Base-by-base conservation (phyloP, 441 rosid genomes). In the Cnidoscolus chayamansa region DNA sequence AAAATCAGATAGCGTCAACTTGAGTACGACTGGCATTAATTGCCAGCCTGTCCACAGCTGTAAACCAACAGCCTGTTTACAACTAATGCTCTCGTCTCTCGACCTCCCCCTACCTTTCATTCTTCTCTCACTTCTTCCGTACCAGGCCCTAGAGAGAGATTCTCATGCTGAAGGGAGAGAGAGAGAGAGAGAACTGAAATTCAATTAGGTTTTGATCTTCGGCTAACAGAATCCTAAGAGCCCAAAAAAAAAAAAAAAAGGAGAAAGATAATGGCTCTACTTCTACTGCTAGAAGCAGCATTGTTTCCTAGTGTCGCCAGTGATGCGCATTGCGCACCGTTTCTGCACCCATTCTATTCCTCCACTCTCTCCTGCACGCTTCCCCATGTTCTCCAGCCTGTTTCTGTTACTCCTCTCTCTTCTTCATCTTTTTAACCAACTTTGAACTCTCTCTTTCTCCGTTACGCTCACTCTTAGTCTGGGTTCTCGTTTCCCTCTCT, bases 41-140 rank as follows among this genome's bases (percentile, higher is more conserved):
- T 35, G 81, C 89, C 88, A 87, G 85, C 66, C 87, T 85, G 86
- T 80, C 49, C 72, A 72, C 82, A 87, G 93, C 87, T 89, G 88
- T 89, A 55, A 12, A 74, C 87, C 87, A 37, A 51, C 74, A 54
- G 6, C 40, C 72, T 63, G 61, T 71, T 30, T 67, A 63, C 75
- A 77, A 56, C 77, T 56, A 74, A 53, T 43, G 50, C 54, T 17
- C 69, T 57, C 67, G 72, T 1, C 66, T 43, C 70, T 75, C 64
- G 54, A 66, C 6, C 6, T 40, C 45, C 6, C 45, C 6, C 45
- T 2, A 35, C 19, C 12, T 54, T 16, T 35, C 37, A 35, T 35
- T 35, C 37, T 4, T 35, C 37, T 4, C 16, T 30, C 19, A 25
- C 35, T 60, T 50, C 72, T 67, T 63, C 65, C 10, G 12, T 10